Conservation (phyloP, 2,329 filamentous ascomycete genomes). For the Didymella segeticola region DNA sequence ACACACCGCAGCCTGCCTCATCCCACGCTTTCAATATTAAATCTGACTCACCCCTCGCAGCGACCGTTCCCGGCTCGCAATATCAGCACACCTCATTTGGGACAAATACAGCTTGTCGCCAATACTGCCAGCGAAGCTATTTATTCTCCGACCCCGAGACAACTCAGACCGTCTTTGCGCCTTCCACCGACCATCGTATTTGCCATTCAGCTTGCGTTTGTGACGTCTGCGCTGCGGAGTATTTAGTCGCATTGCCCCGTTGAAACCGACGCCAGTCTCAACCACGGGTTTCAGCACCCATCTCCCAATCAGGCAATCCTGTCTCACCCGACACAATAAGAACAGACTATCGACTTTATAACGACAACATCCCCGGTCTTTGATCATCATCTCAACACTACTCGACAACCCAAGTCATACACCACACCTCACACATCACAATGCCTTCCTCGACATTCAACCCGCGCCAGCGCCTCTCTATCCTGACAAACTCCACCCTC, state of each 20-base stretch:
- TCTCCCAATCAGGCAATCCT: neutral
- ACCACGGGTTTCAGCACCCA: conserved; percentile 2
- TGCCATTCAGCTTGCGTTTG: conserved; percentile 29
- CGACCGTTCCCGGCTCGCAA: conserved; percentile 29
- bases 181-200: conserved; percentile 20
- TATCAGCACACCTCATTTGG: conserved; percentile 27
- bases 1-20: conserved; percentile 32
- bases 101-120: conserved; percentile 32
- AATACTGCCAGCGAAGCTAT: conserved; percentile 40
- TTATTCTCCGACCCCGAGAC: conserved; percentile 39
- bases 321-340: conserved; percentile 1
- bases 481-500: conserved; percentile 50
- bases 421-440: conserved; percentile 17
- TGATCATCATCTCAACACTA: neutral
- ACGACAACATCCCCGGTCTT: neutral
- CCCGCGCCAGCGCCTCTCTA: conserved; percentile 51
- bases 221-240: conserved; percentile 12
- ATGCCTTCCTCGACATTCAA: conserved; percentile 42
- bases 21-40: conserved; percentile 36
- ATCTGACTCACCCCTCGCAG: conserved; percentile 47
- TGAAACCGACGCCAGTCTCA: conserved; percentile 10
- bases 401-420: neutral
- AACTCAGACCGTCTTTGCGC: conserved; percentile 37
- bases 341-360: neutral
- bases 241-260: conserved; percentile 30